Evolutionary conservation across 2,329 filamentous ascomycete genomes (phyloP).

Genomic region (Epichloe scottii): DNA sequence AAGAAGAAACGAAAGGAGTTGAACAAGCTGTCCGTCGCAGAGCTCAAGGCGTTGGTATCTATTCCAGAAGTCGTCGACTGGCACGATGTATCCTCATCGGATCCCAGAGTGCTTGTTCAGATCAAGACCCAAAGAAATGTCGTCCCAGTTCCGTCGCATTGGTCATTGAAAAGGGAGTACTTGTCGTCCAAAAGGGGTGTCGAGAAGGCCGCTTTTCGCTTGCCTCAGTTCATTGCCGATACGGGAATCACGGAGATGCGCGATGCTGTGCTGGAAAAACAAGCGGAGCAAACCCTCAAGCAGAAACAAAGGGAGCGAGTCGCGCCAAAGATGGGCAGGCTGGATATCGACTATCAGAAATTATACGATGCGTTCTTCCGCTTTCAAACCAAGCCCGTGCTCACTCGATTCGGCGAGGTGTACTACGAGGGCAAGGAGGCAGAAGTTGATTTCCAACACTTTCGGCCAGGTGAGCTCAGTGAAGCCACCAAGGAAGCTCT

Average conservation of each 20-base stretch:
- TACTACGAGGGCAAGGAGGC: conserved; percentile 99
- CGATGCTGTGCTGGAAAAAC: conserved; percentile 89
- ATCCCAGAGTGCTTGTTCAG: conserved; percentile 79
- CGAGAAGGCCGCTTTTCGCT: conserved; percentile 83
- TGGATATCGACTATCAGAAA: conserved; percentile 97
- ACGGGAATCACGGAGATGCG: conserved; percentile 98
- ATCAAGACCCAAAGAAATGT: conserved; percentile 94
- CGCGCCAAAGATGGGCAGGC: conserved; percentile 87
- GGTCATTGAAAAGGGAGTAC: conserved; percentile 94
- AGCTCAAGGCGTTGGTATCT: conserved; percentile 81
- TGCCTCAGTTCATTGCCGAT: conserved; percentile 94
- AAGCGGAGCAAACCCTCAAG: conserved; percentile 81
- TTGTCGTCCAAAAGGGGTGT: conserved; percentile 93
- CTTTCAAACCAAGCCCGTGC: conserved; percentile 87
- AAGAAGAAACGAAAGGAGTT: conserved; percentile 91
- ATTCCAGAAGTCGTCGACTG: conserved; percentile 95
- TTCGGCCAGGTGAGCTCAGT: conserved; percentile 79
- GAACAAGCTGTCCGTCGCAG: conserved; percentile 86
- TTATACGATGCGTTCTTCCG: conserved; percentile 98
- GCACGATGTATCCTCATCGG: conserved; percentile 86
- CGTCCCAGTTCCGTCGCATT: conserved; percentile 85
- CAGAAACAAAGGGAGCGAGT: conserved; percentile 93
- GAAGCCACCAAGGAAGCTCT: conserved; percentile 85
- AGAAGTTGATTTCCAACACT: conserved; percentile 84
- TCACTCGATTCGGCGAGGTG: conserved; percentile 95